Evolutionary conservation across 495 filamentous ascomycete genomes (phyloP).

Genomic region (Trichocladium antarcticum): DNA sequence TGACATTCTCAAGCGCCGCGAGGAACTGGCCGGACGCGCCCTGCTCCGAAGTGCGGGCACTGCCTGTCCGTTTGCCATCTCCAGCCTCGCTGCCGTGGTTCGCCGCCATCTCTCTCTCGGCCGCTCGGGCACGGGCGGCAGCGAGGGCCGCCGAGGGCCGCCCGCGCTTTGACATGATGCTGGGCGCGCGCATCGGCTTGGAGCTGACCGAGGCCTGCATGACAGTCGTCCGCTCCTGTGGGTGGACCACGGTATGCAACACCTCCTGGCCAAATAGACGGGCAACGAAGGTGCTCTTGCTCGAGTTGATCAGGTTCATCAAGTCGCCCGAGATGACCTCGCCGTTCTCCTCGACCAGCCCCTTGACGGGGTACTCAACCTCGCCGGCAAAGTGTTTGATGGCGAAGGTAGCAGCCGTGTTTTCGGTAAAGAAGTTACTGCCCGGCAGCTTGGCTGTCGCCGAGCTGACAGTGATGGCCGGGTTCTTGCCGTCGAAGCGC

Average conservation of each 20-base stretch:
- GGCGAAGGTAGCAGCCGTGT: constrained; percentile 65
- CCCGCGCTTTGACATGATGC: constrained; percentile 60
- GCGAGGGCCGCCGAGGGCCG: constrained; percentile 34
- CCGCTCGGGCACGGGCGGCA: constrained; percentile 25
- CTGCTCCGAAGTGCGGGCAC: constrained; percentile 45
- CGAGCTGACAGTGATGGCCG: constrained; percentile 66
- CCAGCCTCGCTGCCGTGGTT: constrained; percentile 42
- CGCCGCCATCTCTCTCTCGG: constrained; percentile 31
- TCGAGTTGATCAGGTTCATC: constrained; percentile 85
- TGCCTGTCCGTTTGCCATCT: constrained; percentile 25
- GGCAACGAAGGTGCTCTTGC: constrained; percentile 74
- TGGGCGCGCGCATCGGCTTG: constrained; percentile 82
- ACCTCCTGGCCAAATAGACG: constrained; percentile 91
- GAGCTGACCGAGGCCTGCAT: constrained; percentile 96
- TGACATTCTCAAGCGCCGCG: constrained; percentile 78
- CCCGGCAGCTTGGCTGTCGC: constrained; percentile 58
- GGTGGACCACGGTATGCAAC: constrained; percentile 78
- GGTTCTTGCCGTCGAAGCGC: constrained; percentile 87
- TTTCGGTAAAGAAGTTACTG: constrained; percentile 72
- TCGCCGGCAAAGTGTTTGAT: constrained; percentile 93
- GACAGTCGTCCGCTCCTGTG: constrained; percentile 77
- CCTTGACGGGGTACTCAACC: constrained; percentile 82
- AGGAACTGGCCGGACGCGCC: constrained; percentile 90
- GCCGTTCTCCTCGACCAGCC: constrained; percentile 85
- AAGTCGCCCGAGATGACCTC: constrained; percentile 92